These are phyloP conservation scores for Suillus subluteus DNA, from an alignment of 768 basidiomycete species.

Conservation along the genomic window DNA sequence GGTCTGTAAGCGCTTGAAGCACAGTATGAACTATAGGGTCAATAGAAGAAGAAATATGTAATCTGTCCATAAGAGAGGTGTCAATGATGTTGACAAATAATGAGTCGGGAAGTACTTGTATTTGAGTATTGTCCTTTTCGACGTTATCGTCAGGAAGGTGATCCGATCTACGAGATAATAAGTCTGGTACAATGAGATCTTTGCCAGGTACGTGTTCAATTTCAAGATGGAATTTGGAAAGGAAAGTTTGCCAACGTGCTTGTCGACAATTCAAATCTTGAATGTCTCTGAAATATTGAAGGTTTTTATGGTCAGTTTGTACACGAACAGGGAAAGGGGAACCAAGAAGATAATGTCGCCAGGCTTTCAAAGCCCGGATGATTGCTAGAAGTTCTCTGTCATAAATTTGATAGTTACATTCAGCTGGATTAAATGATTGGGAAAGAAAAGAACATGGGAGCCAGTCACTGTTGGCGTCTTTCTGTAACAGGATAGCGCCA, in stretches of 20 bases:
- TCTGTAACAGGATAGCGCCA: neutral
- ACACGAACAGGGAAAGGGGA: conserved; percentile 34
- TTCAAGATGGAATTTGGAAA: neutral
- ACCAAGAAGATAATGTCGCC: conserved; percentile 38
- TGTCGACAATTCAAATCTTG: conserved; percentile 37
- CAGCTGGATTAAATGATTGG: conserved; percentile 18
- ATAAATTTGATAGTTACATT: conserved; percentile 53
- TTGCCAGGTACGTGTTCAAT: neutral
- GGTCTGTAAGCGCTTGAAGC: too few species aligned
- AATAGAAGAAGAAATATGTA: too few species aligned
- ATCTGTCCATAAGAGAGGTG: too few species aligned
- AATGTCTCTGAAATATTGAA: conserved; percentile 2
- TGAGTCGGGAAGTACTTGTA: too few species aligned
- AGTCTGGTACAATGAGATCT: conserved; percentile 10
- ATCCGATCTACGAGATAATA: neutral
- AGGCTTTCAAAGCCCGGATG: neutral
- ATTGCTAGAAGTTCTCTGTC: conserved; percentile 27
- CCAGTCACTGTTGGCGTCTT: neutral
- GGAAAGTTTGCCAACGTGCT: conserved; percentile 24
- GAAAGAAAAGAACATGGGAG: neutral
- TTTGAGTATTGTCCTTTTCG: neutral
- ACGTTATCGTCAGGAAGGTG: neutral
- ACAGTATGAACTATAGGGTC: too few species aligned
- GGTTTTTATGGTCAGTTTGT: conserved; percentile 35
- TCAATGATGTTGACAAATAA: too few species aligned